phyloP scores from a whole-genome alignment of 73 alveolate genomes.

The Stentor roeselii region DNA sequence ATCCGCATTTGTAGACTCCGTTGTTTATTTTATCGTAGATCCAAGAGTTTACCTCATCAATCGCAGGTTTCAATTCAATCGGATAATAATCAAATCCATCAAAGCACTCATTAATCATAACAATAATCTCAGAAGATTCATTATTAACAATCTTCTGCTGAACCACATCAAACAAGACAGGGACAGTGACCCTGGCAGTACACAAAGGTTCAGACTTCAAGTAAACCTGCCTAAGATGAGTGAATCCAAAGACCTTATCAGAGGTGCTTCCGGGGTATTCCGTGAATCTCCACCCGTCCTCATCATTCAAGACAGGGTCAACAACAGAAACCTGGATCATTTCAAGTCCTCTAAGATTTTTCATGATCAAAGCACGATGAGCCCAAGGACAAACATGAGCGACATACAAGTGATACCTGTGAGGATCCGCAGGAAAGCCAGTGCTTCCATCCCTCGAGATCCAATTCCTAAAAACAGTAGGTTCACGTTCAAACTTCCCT shows the following conservation, averaged over 20 bases:
- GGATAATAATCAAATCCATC: constrained; percentile 22
- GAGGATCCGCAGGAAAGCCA: background rate
- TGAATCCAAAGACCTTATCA: background rate
- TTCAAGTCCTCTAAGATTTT: constrained; percentile 38
- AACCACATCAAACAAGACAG: constrained; percentile 47
- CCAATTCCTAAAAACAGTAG: background rate
- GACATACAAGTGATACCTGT: constrained; percentile 32
- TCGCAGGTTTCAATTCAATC: constrained; percentile 6
- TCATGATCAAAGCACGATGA: constrained; percentile 9
- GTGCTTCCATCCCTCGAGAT: constrained; percentile 1
- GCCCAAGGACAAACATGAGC: constrained; percentile 56
- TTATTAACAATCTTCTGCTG: constrained; percentile 28
- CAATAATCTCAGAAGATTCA: constrained; percentile 31
- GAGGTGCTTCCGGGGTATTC: constrained; percentile 26
- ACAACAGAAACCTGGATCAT: constrained; percentile 34
- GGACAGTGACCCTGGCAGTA: constrained; percentile 28
- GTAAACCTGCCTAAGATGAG: background rate
- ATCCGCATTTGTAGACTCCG: constrained; percentile 52
- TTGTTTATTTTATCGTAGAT: constrained; percentile 51
- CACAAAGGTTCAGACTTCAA: background rate
- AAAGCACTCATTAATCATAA: constrained; percentile 25
- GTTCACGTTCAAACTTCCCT: background rate
- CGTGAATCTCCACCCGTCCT: background rate
- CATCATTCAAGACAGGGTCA: background rate
- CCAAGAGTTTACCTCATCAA: constrained; percentile 46